These are phyloP conservation scores for Fusarium coffeatum DNA, from an alignment of 2,329 filamentous ascomycete genomes.

Conservation along the genomic window DNA sequence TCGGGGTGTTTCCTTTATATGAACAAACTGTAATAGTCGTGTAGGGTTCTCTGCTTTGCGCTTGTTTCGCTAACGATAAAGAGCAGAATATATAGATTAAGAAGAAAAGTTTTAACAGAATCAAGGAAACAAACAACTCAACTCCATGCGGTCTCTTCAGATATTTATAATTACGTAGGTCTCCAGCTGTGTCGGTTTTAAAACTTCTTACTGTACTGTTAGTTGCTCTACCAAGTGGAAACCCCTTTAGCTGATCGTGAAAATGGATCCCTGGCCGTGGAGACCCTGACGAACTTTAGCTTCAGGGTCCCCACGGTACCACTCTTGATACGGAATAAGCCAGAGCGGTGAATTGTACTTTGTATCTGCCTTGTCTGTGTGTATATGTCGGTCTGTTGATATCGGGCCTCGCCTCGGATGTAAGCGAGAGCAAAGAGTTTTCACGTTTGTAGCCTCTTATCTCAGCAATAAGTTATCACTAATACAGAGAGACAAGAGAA, in stretches of 20 bases:
- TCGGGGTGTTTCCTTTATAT: neutral
- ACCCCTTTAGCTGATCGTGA: slow-evolving; percentile 22
- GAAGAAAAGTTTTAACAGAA: slow-evolving; percentile 7
- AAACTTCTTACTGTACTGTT: slow-evolving; percentile 19
- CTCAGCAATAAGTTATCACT: neutral
- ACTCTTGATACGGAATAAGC: slow-evolving; percentile 31
- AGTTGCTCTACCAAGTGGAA: slow-evolving; percentile 26
- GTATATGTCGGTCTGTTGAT: slow-evolving; percentile 20
- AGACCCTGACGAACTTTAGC: slow-evolving; percentile 28
- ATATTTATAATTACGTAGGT: slow-evolving; percentile 36
- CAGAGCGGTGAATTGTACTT: slow-evolving; percentile 35
- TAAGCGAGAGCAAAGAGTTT: slow-evolving; percentile 1
- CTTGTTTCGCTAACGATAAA: slow-evolving; percentile 7
- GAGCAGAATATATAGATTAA: neutral
- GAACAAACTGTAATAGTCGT: neutral
- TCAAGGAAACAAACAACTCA: neutral
- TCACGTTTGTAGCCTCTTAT: slow-evolving; percentile 16
- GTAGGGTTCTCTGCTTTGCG: neutral
- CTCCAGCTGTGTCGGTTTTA: slow-evolving; percentile 10
- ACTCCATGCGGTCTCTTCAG: neutral
- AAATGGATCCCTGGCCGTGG: slow-evolving; percentile 17
- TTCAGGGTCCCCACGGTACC: slow-evolving; percentile 40
- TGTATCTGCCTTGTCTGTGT: slow-evolving; percentile 15
- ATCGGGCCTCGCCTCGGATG: slow-evolving; percentile 13
- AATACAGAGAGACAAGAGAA: neutral